Evolutionary conservation across 2,329 filamentous ascomycete species (phyloP).

Genomic region (Pseudogymnoascus sp.): DNA sequence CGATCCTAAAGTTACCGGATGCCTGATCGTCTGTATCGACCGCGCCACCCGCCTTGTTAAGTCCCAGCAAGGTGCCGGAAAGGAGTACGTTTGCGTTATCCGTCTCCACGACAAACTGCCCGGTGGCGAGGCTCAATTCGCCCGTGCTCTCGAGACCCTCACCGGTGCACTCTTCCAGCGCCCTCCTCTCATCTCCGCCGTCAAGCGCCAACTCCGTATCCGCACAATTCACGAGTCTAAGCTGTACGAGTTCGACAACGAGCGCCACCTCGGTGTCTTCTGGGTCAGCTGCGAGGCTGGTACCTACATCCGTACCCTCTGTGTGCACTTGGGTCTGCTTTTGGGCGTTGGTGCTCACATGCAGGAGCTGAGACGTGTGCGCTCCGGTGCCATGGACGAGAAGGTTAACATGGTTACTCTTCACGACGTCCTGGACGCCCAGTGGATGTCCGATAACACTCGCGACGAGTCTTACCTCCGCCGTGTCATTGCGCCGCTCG

Average conservation of each 20-base stretch:
- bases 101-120: slow-evolving; percentile 91
- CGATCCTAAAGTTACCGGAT: slow-evolving; percentile 95
- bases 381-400: slow-evolving; percentile 93
- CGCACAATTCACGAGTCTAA: slow-evolving; percentile 97
- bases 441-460: slow-evolving; percentile 94
- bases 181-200: slow-evolving; percentile 91
- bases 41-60: slow-evolving; percentile 96
- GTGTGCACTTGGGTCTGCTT: slow-evolving; percentile 76
- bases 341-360: slow-evolving; percentile 87
- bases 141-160: slow-evolving; percentile 86
- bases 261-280: slow-evolving; percentile 93
- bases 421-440: slow-evolving; percentile 90
- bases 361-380: slow-evolving; percentile 92
- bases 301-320: slow-evolving; percentile 97
- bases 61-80: slow-evolving; percentile 96
- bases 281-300: slow-evolving; percentile 99
- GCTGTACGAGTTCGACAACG: slow-evolving; percentile 95
- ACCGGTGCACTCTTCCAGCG: slow-evolving; percentile 96
- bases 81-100: slow-evolving; percentile 96
- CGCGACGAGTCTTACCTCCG: slow-evolving; percentile 89
- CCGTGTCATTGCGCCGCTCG: slow-evolving; percentile 82
- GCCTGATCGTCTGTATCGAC: slow-evolving; percentile 90
- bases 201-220: slow-evolving; percentile 97
- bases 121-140: slow-evolving; percentile 86
- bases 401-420: slow-evolving; percentile 80